These are phyloP conservation scores for Parachaetomium inaequale DNA, from an alignment of 495 filamentous ascomycete species.

Conservation along the genomic window DNA sequence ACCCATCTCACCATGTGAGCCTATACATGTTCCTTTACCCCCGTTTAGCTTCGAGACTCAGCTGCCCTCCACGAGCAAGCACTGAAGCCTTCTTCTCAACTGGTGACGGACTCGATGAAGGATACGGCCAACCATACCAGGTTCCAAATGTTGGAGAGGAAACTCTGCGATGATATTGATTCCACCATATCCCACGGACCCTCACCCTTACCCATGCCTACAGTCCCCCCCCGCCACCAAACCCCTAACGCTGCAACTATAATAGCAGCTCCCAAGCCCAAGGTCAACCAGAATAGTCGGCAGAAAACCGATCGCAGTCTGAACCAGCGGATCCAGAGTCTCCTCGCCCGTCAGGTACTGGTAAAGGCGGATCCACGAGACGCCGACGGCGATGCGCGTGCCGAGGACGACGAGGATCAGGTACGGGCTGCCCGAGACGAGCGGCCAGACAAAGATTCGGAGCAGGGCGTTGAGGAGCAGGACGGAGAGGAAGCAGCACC, in stretches of 20 bases:
- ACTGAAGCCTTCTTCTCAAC: too few relatives aligned
- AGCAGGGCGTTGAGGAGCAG: background rate
- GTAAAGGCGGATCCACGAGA: constrained; percentile 1
- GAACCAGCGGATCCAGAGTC: background rate
- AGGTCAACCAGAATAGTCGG: background rate
- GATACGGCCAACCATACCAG: too few relatives aligned
- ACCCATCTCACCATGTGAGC: too few relatives aligned
- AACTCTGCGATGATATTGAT: too few relatives aligned
- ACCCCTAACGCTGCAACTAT: background rate
- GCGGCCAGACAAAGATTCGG: constrained; percentile 2
- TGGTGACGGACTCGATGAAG: too few relatives aligned
- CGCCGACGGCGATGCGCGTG: background rate
- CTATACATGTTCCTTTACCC: too few relatives aligned
- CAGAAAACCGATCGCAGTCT: background rate
- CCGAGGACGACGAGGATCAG: background rate
- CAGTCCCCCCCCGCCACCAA: background rate
- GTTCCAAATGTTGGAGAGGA: too few relatives aligned
- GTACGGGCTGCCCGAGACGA: background rate
- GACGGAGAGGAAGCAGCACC: background rate
- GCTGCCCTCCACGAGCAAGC: too few relatives aligned
- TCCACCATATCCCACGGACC: background rate
- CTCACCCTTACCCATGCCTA: background rate
- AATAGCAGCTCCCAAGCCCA: background rate
- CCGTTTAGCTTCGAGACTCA: too few relatives aligned
- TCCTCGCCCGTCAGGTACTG: background rate